Base-by-base conservation (phyloP, 2,329 filamentous ascomycete genomes). In the Xylariaceae sp. region DNA sequence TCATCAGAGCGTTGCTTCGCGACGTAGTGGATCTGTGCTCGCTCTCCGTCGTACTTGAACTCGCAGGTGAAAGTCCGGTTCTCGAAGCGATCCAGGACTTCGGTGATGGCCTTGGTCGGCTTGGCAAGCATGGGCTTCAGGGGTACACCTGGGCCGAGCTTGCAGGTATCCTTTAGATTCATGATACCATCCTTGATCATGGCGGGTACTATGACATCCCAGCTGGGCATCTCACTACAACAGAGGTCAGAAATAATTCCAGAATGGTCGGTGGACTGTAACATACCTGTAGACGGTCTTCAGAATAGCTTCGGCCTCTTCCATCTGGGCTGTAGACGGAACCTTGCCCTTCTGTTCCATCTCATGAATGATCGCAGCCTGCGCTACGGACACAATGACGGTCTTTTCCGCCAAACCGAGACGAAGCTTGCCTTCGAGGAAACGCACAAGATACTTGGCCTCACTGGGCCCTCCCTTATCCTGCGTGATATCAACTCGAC, bases 51-150 rank as follows among this genome's bases (percentile, higher is more conserved):
- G 71, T 99, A 99, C 74, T 99, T 99, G 81, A 96, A 99, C 73
- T 99, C 94, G 76, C 94, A 99, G 1, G 94, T 97, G 70, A 99
- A 99, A 30, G 88, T 89, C 71, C 96, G 94, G 64, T 89, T 87
- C 72, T 97, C 94, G 66, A 99, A 99, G 4, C 94, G 89, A 74
- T 99, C 93, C 9, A 99, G 82, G 0, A 99, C 94, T 75, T 99
- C 94, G 0, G 92, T 96, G 68, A 99, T 97, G 4, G 94, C 92
- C 74, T 99, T 99, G 8, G 94, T 99, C 2, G 94, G 94, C 70
- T 97, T 97, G 17, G 94, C 94, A 77, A 99, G 82, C 94, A 99
- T 99, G 68, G 94, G 94, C 75, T 99, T 99, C 60, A 99, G 80
- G 0, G 94, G 94, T 13, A 99, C 89, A 64, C 94, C 94, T 0